Percentiles rank a stretch among this genome's conserved stretches.
These are phyloP conservation scores for Ceratocystis cacaofunesta DNA, from an alignment of 2,329 filamentous ascomycete genomes.

Conservation along the genomic window DNA sequence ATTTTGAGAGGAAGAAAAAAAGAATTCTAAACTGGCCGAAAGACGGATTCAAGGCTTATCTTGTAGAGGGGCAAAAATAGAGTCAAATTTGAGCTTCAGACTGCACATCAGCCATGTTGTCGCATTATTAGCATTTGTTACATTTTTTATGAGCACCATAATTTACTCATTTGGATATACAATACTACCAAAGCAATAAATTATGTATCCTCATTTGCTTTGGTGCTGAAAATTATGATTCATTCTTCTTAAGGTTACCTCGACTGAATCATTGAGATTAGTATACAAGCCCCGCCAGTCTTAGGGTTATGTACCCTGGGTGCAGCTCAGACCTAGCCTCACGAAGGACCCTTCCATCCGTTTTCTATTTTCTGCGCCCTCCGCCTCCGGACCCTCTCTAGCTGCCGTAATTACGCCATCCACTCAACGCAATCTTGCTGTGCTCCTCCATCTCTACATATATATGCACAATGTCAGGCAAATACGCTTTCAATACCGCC, in stretches of 20 bases:
- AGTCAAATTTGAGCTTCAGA: neutral
- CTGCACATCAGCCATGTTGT: neutral
- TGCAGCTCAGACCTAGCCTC: no score
- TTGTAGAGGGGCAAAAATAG: neutral
- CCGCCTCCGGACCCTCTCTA: neutral
- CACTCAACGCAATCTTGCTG: neutral
- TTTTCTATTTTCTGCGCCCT: no score
- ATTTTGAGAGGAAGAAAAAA: neutral
- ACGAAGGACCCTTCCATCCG: no score
- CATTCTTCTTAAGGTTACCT: no score
- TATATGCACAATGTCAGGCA: conserved; percentile 31
- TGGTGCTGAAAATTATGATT: no score
- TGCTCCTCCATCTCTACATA: neutral
- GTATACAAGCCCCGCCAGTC: neutral
- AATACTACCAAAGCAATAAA: no score
- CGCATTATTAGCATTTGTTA: no score
- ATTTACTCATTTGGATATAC: no score
- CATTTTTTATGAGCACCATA: no score
- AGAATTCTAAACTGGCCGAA: neutral
- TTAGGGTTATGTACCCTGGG: neutral
- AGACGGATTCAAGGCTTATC: neutral
- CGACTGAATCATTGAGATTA: neutral
- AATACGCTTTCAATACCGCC: conserved; percentile 78
- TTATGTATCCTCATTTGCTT: no score
- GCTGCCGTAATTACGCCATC: neutral